Evolutionary conservation across 2,329 filamentous ascomycete species (phyloP).

Genomic region (Cordyceps tenuipes): DNA sequence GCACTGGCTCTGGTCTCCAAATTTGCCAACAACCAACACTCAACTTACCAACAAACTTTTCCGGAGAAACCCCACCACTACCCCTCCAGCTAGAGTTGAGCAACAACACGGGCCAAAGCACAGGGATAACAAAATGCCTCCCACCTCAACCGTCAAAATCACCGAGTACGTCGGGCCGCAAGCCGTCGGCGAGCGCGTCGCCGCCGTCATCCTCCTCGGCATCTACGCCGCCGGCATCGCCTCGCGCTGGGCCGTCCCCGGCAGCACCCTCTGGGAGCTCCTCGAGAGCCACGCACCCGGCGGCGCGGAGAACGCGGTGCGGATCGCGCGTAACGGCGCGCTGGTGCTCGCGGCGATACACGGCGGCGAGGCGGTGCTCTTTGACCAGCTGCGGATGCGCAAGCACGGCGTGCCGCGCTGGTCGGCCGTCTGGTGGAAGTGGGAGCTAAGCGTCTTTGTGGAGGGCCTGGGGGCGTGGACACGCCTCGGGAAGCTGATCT

Average conservation of each 20-base stretch:
- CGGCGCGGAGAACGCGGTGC: neutral
- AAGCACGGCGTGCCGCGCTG: constrained; percentile 9
- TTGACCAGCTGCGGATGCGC: constrained; percentile 9
- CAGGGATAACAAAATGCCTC: neutral
- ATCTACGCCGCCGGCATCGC: constrained; percentile 3
- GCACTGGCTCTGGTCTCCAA: neutral
- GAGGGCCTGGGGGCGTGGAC: constrained; percentile 10
- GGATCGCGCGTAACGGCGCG: neutral
- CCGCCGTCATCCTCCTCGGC: neutral
- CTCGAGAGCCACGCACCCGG: constrained; percentile 2
- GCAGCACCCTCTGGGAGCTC: neutral
- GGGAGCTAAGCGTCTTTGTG: constrained; percentile 8
- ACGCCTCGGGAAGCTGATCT: constrained; percentile 1
- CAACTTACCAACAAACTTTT: neutral
- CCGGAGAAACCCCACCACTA: neutral
- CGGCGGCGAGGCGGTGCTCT: constrained; percentile 2
- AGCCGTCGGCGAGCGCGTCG: neutral
- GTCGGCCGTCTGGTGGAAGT: constrained; percentile 10
- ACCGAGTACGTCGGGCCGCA: constrained; percentile 5
- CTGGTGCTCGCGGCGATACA: neutral
- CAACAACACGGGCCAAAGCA: neutral
- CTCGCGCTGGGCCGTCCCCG: neutral
- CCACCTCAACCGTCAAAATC: neutral
- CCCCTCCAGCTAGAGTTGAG: too few species aligned
- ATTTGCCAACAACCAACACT: neutral